Conservation (phyloP, 768 basidiomycete genomes). For the Daedalea quercina region DNA sequence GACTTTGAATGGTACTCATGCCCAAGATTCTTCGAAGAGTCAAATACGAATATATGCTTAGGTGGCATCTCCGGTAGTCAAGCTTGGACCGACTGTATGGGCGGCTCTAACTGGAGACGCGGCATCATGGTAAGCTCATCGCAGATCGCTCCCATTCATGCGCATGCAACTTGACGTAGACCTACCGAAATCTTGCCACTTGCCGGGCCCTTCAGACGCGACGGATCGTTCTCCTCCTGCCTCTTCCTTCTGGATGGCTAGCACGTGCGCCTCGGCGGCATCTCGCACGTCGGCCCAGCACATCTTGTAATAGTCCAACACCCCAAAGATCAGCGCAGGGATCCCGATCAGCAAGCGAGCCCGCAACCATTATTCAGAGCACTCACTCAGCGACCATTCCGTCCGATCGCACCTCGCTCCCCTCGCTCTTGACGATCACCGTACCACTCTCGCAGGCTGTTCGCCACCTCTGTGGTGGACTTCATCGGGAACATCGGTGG, state of each 20-base stretch:
- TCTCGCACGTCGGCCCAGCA: slow-evolving; percentile 32
- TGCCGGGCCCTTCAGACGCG: slow-evolving; percentile 14
- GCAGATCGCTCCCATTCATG: no score
- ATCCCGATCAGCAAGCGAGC: background rate
- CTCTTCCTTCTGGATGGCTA: slow-evolving; percentile 22
- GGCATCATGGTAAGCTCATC: background rate
- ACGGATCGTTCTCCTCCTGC: slow-evolving; percentile 36
- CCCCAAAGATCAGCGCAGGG: background rate
- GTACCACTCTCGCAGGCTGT: slow-evolving; percentile 32
- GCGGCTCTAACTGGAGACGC: background rate
- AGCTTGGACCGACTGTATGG: background rate
- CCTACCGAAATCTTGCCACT: slow-evolving; percentile 19
- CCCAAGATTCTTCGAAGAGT: slow-evolving; percentile 31
- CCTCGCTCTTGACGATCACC: slow-evolving; percentile 16
- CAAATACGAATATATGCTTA: slow-evolving; percentile 22
- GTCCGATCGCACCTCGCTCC: slow-evolving; percentile 9
- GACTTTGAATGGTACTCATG: slow-evolving; percentile 33
- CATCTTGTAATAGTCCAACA: background rate
- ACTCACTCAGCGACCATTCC: background rate
- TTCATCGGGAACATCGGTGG: slow-evolving; percentile 34
- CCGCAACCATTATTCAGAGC: no score
- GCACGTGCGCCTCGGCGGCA: slow-evolving; percentile 25
- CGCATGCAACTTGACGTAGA: background rate
- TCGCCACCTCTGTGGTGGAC: slow-evolving; percentile 29
- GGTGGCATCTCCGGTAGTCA: slow-evolving; percentile 5